phyloP scores from a whole-genome alignment of 352 stramenopile genomes.

The Globisporangium barbulae region DNA sequence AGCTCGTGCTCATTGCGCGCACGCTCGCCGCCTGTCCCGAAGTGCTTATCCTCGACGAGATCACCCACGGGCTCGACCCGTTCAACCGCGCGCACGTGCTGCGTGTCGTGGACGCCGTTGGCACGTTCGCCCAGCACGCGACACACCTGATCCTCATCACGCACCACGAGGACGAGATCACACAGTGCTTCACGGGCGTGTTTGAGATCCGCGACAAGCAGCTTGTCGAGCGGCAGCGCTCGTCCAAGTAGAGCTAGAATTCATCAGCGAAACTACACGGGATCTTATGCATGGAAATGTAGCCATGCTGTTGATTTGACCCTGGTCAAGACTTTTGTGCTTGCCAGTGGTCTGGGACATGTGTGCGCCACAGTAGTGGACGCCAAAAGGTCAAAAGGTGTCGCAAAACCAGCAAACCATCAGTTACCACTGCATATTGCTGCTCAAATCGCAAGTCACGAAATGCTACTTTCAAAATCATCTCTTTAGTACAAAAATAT shows the following conservation, averaged over 20 bases:
- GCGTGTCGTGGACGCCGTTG: conserved; percentile 72
- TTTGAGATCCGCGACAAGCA: conserved; percentile 79
- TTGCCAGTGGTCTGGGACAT: neutral
- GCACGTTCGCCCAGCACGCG: conserved; percentile 31
- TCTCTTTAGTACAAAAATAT: neutral
- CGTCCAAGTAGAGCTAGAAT: conserved; percentile 16
- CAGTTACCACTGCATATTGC: neutral
- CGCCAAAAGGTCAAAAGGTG: neutral
- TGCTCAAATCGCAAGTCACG: neutral
- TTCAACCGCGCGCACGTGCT: conserved; percentile 79
- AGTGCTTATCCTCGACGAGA: conserved; percentile 91
- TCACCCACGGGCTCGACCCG: conserved; percentile 89
- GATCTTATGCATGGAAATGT: too few relatives aligned
- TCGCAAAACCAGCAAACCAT: conserved; percentile 3
- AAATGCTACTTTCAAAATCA: neutral
- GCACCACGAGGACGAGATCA: conserved; percentile 91
- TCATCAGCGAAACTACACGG: neutral
- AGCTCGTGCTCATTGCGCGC: conserved; percentile 85
- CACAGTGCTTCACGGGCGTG: conserved; percentile 69
- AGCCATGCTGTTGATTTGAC: too few relatives aligned
- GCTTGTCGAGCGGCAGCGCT: conserved; percentile 22
- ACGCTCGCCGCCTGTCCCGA: conserved; percentile 68
- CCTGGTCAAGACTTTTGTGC: too few relatives aligned
- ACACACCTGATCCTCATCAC: conserved; percentile 89
- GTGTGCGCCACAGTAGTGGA: conserved; percentile 19